These are phyloP conservation scores for Calycina marina DNA, from an alignment of 2,329 filamentous ascomycete species.

Conservation along the genomic window DNA sequence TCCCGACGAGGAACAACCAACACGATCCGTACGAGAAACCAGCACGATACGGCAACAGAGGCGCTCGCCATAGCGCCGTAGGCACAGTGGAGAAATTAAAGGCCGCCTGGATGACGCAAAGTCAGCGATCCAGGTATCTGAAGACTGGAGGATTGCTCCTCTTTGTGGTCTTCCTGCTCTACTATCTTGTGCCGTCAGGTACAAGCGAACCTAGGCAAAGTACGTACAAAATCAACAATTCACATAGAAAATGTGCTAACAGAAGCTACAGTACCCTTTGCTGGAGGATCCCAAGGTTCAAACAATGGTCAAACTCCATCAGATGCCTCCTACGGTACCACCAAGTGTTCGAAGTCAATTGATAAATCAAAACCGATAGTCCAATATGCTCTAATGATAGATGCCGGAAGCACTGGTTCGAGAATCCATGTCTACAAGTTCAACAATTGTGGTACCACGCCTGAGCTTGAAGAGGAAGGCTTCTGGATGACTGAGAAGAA, in stretches of 20 bases:
- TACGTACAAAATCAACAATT: not conserved
- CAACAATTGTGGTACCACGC: constrained; percentile 95
- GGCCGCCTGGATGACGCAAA: constrained; percentile 45
- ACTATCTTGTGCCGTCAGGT: constrained; percentile 45
- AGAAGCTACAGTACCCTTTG: not conserved
- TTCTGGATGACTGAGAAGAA: constrained; percentile 90
- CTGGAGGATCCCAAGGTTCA: constrained; percentile 5
- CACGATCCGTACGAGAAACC: constrained; percentile 52
- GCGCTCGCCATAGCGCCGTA: constrained; percentile 25
- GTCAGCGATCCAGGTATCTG: constrained; percentile 49
- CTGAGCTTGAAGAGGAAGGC: constrained; percentile 80
- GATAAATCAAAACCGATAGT: constrained; percentile 84
- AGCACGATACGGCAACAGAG: constrained; percentile 38
- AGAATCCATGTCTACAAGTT: constrained; percentile 98
- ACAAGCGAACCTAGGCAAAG: too few species aligned
- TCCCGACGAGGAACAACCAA: constrained; percentile 44
- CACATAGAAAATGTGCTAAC: not conserved
- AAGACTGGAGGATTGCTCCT: constrained; percentile 50
- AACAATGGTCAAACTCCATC: constrained; percentile 36
- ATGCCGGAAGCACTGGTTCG: constrained; percentile 93
- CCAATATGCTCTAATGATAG: constrained; percentile 97
- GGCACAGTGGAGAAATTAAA: constrained; percentile 40
- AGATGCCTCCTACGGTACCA: constrained; percentile 50
- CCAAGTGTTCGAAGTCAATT: constrained; percentile 68
- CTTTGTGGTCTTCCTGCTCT: constrained; percentile 45